Conservation (phyloP, 176 grass and related monocot genomes). For the Coix lacrymajobi region DNA sequence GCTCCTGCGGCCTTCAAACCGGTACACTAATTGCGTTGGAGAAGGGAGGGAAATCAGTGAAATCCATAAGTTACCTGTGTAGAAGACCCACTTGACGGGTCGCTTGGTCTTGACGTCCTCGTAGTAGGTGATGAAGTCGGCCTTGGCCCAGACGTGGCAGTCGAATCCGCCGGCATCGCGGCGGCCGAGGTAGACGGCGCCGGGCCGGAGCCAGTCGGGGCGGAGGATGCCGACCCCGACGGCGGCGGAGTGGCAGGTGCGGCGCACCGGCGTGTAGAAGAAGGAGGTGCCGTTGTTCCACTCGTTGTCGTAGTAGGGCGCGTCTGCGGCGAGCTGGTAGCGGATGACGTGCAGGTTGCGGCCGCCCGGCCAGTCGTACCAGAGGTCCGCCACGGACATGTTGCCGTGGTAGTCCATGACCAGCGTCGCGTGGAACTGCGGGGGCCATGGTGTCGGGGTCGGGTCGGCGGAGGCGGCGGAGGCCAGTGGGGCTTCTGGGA, state of each 20-base stretch:
- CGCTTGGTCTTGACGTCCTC: constrained; percentile 53
- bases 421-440: constrained; percentile 57
- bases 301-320: constrained; percentile 56
- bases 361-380: constrained; percentile 82
- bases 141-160: constrained; percentile 62
- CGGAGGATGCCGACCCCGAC: constrained; percentile 55
- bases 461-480: neutral
- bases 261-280: constrained; percentile 43
- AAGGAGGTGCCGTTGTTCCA: constrained; percentile 82
- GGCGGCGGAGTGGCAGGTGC: constrained; percentile 27
- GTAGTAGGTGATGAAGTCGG: constrained; percentile 73
- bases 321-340: constrained; percentile 43
- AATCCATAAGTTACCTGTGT: constrained; percentile 10
- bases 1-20: neutral
- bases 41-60: neutral
- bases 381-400: constrained; percentile 57
- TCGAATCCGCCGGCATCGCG: constrained; percentile 38
- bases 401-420: constrained; percentile 44
- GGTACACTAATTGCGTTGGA: neutral
- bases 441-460: constrained; percentile 47
- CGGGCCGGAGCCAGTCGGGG: constrained; percentile 49
- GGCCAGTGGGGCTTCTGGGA: neutral
- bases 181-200: constrained; percentile 54
- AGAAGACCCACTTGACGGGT: constrained; percentile 75
- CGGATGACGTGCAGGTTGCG: constrained; percentile 62